phyloP scores from a whole-genome alignment of 202 grass and related monocot genomes.

The Digitaria exilis region DNA sequence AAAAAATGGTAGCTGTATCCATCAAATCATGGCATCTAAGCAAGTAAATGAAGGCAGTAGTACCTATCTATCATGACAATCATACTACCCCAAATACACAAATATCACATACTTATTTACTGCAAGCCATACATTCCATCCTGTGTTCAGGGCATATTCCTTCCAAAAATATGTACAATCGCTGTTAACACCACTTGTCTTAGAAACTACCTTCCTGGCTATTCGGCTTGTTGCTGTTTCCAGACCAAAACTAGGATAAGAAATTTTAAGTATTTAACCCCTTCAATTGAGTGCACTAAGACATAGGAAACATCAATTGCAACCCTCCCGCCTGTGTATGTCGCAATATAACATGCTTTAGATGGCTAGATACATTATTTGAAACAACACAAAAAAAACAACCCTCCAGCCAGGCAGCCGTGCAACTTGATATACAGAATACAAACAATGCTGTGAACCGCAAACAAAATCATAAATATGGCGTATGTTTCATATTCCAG shows the following conservation, averaged over 20 bases:
- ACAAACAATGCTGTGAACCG: not conserved
- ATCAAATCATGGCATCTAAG: not conserved
- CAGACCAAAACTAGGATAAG: not conserved
- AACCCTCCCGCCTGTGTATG: not conserved
- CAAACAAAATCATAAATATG: slow-evolving; percentile 22
- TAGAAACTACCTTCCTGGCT: not conserved
- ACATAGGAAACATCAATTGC: not conserved
- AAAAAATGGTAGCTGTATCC: not conserved
- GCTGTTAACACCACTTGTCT: not conserved
- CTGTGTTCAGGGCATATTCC: slow-evolving; percentile 2
- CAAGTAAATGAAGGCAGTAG: not conserved
- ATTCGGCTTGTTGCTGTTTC: not conserved
- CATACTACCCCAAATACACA: not conserved
- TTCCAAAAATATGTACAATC: slow-evolving; percentile 13
- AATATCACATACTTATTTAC: not conserved
- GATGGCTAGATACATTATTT: not conserved
- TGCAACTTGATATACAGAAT: slow-evolving; percentile 14
- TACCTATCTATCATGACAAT: not conserved
- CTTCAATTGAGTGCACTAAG: not conserved
- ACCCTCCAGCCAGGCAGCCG: not conserved
- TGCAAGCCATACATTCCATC: not conserved
- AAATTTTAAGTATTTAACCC: not conserved
- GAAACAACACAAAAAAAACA: not conserved
- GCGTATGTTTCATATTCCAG: not conserved
- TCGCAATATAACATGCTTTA: not conserved